A percentile compares a stretch with the other conserved stretches of the same genome.
phyloP scores from a whole-genome alignment of 345 rosid species.

The Salix arbutifolia region DNA sequence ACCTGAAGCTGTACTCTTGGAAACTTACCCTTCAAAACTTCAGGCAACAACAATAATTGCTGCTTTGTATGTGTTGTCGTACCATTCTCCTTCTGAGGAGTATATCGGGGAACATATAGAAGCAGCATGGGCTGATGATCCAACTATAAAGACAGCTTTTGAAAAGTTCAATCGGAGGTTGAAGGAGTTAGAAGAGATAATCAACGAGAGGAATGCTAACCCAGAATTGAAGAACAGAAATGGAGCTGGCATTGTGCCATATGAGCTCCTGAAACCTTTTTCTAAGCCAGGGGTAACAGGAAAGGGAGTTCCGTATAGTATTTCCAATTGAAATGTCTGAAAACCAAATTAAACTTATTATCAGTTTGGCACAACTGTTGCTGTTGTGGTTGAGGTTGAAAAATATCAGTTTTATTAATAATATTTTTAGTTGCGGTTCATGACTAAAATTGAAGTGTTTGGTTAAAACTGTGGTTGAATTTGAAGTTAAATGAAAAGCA shows the following conservation, averaged over 20 bases:
- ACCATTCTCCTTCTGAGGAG: conserved; percentile 52
- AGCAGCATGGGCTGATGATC: conserved; percentile 51
- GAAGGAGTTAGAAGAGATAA: conserved; percentile 39
- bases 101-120: conserved; percentile 59
- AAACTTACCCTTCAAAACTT: conserved; percentile 44
- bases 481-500: no score
- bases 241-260: conserved; percentile 24
- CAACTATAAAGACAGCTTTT: conserved; percentile 37
- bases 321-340: not conserved
- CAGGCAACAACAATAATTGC: conserved; percentile 45
- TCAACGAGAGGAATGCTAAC: conserved; percentile 15
- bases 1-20: conserved; percentile 48
- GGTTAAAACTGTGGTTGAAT: no score
- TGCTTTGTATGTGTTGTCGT: conserved; percentile 54
- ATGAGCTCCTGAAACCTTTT: conserved; percentile 18
- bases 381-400: no score
- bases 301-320: conserved; percentile 24
- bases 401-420: no score
- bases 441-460: no score
- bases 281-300: conserved; percentile 21
- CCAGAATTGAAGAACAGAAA: conserved; percentile 19
- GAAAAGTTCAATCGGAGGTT: conserved; percentile 42
- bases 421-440: no score
- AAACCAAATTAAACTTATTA: not conserved
- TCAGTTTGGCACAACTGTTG: no score